Evolutionary conservation across 306 rosid genomes (phyloP), one percentile per base, ranked within the genome.

Genomic region (Heteromeles arbutifolia): DNA sequence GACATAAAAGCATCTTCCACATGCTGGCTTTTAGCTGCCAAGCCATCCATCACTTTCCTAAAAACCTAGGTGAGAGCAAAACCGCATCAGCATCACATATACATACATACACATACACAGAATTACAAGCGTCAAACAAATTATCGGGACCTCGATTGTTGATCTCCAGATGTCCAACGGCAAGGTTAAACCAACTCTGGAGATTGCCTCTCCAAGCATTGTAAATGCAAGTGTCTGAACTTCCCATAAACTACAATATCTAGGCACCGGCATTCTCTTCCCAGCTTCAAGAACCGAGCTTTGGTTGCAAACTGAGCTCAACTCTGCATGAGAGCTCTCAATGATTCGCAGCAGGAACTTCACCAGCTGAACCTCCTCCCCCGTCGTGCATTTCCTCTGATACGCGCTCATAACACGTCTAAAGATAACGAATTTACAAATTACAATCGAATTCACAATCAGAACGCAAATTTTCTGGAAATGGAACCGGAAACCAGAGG

Each of bases 41-140:
- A 76, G 73, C 78, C 79, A 84, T 95, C 99, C 97, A 90, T 85
- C 80, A 87, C 82, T 88, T 92, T 95, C 81, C 97, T 86, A 73
- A 87, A 73, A 68, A 88, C 91, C 97, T 92, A 79, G 62, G 79
- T 72, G 69, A 72, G 25, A 83, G 80, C 11, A 65, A 68, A 78
- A 22, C 59, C 66, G 39, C 74, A 65, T 73, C 34, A 77, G 77
- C 22, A 81, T 59, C 76, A 72, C 57, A 63, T 75, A 67, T 67
- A 67, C 68, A 75, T 6, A 67, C 2, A 37, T 22, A 67, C 6
- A 48, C 14, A 67, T 15, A 24, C 29, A 11, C 54, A 69, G 12
- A 39, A 44, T 29, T 21, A 59, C 53, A 11, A 63, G 48, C 4
- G 21, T 34, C 72, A 37, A 69, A 71, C 5, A 17, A 62, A 44